Evolutionary conservation across 2,329 filamentous ascomycete species (phyloP).

Genomic region (Colletotrichum sojae): DNA sequence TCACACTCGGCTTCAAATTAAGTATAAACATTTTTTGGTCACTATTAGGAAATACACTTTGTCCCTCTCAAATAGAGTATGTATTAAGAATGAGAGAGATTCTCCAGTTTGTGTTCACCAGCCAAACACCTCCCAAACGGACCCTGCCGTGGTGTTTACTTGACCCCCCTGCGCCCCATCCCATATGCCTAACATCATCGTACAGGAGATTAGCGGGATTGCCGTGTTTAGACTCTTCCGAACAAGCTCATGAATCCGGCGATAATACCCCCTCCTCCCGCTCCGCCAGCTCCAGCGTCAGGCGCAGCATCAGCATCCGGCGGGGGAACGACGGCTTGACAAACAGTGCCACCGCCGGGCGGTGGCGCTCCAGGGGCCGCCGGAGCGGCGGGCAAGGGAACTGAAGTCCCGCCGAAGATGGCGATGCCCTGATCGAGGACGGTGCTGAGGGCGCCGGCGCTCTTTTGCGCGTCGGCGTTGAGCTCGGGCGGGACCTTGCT

Average conservation of each 20-base stretch:
- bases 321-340: slow-evolving; percentile 1
- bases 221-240: neutral
- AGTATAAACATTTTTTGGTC: too few relatives aligned
- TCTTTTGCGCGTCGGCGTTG: slow-evolving; percentile 28
- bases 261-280: slow-evolving; percentile 1
- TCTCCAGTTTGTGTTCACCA: neutral
- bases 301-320: slow-evolving; percentile 7
- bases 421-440: slow-evolving; percentile 30
- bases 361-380: neutral
- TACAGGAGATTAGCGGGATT: neutral
- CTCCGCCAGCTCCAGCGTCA: neutral
- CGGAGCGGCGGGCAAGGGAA: neutral
- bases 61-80: slow-evolving; percentile 2
- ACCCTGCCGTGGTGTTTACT: slow-evolving; percentile 30
- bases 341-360: neutral
- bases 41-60: neutral
- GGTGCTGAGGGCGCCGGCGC: slow-evolving; percentile 24
- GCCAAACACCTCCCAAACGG: slow-evolving; percentile 12
- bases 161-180: neutral
- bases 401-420: slow-evolving; percentile 8
- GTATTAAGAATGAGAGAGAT: slow-evolving; percentile 25
- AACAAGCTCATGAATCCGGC: slow-evolving; percentile 13
- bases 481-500: slow-evolving; percentile 30
- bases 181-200: slow-evolving; percentile 8
- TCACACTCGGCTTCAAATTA: too few relatives aligned